Percentiles rank a stretch among this genome's conserved stretches.
Conservation (phyloP, 1,284 basidiomycete species). For the Vanrija pseudolonga region DNA sequence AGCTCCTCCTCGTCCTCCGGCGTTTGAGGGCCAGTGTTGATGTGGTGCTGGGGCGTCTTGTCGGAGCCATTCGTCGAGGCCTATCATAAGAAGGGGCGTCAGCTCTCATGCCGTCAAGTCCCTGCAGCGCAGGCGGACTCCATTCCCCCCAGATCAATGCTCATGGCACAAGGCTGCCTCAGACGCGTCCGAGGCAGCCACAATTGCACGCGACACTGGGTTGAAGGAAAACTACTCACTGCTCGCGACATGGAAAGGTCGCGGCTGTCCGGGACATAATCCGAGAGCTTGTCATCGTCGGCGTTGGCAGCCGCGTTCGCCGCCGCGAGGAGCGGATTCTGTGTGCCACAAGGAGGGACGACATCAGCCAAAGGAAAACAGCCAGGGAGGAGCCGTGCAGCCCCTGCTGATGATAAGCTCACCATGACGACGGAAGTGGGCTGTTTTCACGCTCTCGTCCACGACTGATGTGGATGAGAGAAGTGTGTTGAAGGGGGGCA, state of each 20-base stretch:
- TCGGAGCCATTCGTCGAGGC: constrained; percentile 41
- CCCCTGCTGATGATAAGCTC: too few species aligned
- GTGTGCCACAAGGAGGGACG: background rate
- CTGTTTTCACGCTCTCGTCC: too few species aligned
- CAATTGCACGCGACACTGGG: background rate
- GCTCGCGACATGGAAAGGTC: constrained; percentile 46
- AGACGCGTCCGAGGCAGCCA: background rate
- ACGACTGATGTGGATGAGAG: too few species aligned
- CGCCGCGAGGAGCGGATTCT: constrained; percentile 47
- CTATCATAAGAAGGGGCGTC: constrained; percentile 13
- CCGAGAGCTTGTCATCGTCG: constrained; percentile 48
- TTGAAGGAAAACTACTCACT: constrained; percentile 23
- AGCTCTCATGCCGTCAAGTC: background rate
- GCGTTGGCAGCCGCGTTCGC: constrained; percentile 28
- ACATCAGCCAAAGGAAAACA: background rate
- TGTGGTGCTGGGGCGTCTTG: constrained; percentile 25
- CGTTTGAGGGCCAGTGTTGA: constrained; percentile 39
- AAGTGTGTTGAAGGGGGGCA: too few species aligned
- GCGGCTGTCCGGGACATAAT: constrained; percentile 44
- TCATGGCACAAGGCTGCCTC: background rate
- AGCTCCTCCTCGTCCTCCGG: constrained; percentile 30
- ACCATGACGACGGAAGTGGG: too few species aligned
- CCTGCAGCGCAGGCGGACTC: background rate
- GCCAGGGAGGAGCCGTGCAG: too few species aligned
- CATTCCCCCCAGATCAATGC: background rate